A percentile compares a stretch with the other conserved stretches of the same genome.
Conservation (phyloP, 345 rosid genomes). For the Ceriops tagal region DNA sequence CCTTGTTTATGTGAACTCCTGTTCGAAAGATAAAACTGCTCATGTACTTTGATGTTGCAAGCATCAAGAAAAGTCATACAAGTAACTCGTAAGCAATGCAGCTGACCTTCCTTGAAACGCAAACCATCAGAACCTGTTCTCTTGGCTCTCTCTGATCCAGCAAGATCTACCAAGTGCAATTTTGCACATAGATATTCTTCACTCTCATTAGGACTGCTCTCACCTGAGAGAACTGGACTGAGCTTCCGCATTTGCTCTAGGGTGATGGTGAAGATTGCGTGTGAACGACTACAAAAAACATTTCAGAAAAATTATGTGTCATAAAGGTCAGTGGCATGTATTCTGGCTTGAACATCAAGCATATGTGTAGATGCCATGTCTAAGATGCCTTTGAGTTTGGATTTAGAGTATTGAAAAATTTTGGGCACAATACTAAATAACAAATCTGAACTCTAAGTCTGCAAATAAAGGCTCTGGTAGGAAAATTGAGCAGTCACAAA, state of each 20-base stretch:
- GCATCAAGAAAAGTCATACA: conserved; percentile 14
- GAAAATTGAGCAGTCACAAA: too few relatives aligned
- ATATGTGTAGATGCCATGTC: background rate
- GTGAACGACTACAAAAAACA: conserved; percentile 76
- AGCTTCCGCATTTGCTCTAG: conserved; percentile 90
- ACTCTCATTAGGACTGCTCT: conserved; percentile 46
- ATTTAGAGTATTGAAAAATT: too few relatives aligned
- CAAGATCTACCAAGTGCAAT: conserved; percentile 97
- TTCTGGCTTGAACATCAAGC: conserved; percentile 2
- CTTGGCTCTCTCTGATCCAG: conserved; percentile 98
- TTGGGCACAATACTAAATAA: too few relatives aligned
- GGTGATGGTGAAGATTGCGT: conserved; percentile 97
- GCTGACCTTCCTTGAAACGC: conserved; percentile 94
- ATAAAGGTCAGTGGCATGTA: background rate
- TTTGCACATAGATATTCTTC: conserved; percentile 97
- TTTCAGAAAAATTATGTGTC: conserved; percentile 13
- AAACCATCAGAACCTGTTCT: conserved; percentile 97
- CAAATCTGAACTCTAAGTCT: too few relatives aligned
- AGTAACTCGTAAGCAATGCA: conserved; percentile 1
- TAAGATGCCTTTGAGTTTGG: background rate
- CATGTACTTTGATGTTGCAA: conserved; percentile 18
- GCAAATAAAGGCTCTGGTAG: too few relatives aligned
- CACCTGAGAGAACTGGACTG: conserved; percentile 53
- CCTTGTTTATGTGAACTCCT: conserved; percentile 98
- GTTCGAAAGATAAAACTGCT: conserved; percentile 25